These are phyloP conservation scores for Austroboletus festivus DNA, from an alignment of 768 basidiomycete genomes.

Conservation along the genomic window DNA sequence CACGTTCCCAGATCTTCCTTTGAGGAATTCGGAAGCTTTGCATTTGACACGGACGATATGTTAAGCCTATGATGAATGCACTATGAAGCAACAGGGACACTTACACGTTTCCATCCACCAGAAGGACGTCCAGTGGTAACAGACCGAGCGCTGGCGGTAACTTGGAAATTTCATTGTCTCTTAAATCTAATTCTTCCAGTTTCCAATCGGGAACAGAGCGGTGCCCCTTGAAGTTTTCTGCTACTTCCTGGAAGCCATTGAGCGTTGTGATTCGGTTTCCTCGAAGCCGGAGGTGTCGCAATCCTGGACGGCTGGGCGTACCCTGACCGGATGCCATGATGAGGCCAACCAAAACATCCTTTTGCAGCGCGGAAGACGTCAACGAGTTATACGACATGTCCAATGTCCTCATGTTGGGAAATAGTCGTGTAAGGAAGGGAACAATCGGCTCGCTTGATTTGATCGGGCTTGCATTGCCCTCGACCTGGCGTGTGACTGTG, in stretches of 20 bases:
- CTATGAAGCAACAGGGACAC: constrained; percentile 26
- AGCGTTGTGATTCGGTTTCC: constrained; percentile 66
- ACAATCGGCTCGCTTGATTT: constrained; percentile 55
- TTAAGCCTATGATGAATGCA: not conserved
- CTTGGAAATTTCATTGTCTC: constrained; percentile 77
- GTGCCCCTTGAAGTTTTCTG: constrained; percentile 65
- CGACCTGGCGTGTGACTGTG: constrained; percentile 39
- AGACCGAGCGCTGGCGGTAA: constrained; percentile 69
- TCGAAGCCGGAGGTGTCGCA: constrained; percentile 62
- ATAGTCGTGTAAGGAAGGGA: constrained; percentile 57
- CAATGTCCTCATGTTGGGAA: constrained; percentile 66
- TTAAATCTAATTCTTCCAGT: constrained; percentile 76
- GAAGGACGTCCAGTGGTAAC: constrained; percentile 72
- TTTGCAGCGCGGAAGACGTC: constrained; percentile 49
- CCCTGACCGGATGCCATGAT: constrained; percentile 43
- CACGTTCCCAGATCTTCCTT: constrained; percentile 80
- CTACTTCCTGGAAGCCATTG: constrained; percentile 58
- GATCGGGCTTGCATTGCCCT: constrained; percentile 35
- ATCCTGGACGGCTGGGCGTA: constrained; percentile 42
- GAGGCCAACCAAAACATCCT: constrained; percentile 46
- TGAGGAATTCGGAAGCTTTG: constrained; percentile 77
- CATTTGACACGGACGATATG: not conserved
- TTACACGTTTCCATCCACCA: constrained; percentile 84
- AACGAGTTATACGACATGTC: constrained; percentile 76
- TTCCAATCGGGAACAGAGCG: constrained; percentile 64